Base-by-base conservation (phyloP, 1,139 yeast species). In the Sugiyamaella neomexicana region DNA sequence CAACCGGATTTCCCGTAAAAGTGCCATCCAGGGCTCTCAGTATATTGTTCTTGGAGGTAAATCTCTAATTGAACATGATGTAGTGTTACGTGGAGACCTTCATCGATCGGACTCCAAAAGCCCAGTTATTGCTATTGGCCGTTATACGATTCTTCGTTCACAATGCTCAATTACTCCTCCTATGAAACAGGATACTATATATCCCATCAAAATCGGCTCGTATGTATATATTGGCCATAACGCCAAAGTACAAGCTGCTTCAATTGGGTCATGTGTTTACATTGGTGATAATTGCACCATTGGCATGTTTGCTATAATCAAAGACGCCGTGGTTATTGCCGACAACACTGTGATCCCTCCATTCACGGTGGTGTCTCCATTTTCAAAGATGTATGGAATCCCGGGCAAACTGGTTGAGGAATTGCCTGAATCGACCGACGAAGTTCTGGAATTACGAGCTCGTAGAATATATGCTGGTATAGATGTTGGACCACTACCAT, bases 221-320 rank as follows among this genome's bases (percentile, higher is more conserved):
- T 83, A 77, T 63, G 80, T 81, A 8, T 72, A 77, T 17, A 69
- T 86, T 1, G 89, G 88, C 0, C 59, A 61, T 3, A 66, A 71
- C 41, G 63, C 79, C 7, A 57, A 52, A 4, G 62, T 85, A 1
- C 68, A 73, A 50, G 77, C 78, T 3, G 76, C 76, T 1, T 51
- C 65, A 16, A 67, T 75, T 16, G 79, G 78, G 6, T 70, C 72
- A 17, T 76, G 78, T 68, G 80, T 79, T 1, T 73, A 71, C 45
- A 76, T 86, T 12, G 93, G 91, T 0, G 76, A 74, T 57, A 68
- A 86, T 52, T 86, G 86, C 31, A 59, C 72, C 8, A 72, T 86
- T 4, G 90, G 80, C 8, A 72, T 75, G 56, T 70, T 76, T 52
- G 72, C 79, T 5, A 75, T 82, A n/a, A 71, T 86, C 32, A 80